Evolutionary conservation across 768 basidiomycete genomes (phyloP).

Genomic region (Collybia sp.): DNA sequence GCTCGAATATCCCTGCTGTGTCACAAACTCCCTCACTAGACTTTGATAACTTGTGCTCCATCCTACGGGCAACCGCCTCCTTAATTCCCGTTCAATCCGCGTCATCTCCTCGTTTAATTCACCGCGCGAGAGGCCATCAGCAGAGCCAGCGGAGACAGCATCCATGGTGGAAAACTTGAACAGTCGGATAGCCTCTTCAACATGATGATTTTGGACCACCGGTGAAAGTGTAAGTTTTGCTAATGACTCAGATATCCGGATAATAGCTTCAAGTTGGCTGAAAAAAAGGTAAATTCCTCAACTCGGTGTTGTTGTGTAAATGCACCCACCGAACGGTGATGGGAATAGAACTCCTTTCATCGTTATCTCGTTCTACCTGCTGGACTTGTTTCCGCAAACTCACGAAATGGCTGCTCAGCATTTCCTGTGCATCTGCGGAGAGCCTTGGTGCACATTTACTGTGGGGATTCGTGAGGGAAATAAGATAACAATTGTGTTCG

Average conservation of each 20-base stretch:
- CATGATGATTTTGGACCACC: conserved; percentile 86
- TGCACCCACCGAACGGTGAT: conserved; percentile 87
- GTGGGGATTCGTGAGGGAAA: background rate
- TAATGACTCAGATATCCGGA: conserved; percentile 95
- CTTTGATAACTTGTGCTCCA: conserved; percentile 98
- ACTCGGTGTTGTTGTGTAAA: background rate
- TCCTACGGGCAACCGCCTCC: conserved; percentile 81
- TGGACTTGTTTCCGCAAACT: conserved; percentile 90
- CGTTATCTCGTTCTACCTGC: conserved; percentile 93
- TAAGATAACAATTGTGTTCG: background rate
- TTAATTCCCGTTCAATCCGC: conserved; percentile 83
- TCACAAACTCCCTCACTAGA: conserved; percentile 89
- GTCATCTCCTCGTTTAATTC: conserved; percentile 93
- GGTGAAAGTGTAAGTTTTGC: conserved; percentile 91
- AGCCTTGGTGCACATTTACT: conserved; percentile 97
- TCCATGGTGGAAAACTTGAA: conserved; percentile 99
- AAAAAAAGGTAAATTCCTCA: conserved; percentile 1
- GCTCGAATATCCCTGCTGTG: conserved; percentile 83
- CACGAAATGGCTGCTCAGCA: conserved; percentile 95
- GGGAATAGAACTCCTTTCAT: conserved; percentile 96
- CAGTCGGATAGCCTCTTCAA: conserved; percentile 95
- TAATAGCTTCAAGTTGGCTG: conserved; percentile 95
- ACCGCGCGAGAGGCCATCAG: conserved; percentile 87
- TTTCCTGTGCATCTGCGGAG: conserved; percentile 91
- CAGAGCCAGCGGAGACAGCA: conserved; percentile 90